A percentile compares a stretch with the other conserved stretches of the same genome.
phyloP scores from a whole-genome alignment of 2,329 filamentous ascomycete genomes.

The Arthrobotrys sinensis region DNA sequence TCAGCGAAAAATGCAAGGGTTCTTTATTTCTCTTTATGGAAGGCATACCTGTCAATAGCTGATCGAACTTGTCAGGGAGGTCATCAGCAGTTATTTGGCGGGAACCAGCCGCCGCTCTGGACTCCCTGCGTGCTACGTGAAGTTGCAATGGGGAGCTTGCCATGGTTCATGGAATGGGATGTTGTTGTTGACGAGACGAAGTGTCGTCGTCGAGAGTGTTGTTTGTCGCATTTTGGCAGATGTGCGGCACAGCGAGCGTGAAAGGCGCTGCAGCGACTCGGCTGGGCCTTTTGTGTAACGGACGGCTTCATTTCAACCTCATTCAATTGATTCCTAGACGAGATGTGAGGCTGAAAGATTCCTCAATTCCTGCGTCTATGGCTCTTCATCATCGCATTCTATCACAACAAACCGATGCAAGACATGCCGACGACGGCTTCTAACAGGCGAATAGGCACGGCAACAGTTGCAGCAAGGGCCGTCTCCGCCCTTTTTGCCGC shows the following conservation, averaged over 20 bases:
- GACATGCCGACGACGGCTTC: background rate
- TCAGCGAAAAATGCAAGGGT: slow-evolving; percentile 35
- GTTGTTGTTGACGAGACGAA: slow-evolving; percentile 24
- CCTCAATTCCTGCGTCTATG: background rate
- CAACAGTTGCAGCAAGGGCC: slow-evolving; percentile 18
- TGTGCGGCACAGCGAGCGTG: slow-evolving; percentile 24
- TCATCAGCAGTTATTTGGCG: slow-evolving; percentile 48
- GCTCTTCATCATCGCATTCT: background rate
- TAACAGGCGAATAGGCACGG: background rate
- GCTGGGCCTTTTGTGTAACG: slow-evolving; percentile 45
- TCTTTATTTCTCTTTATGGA: slow-evolving; percentile 1
- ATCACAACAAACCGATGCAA: background rate
- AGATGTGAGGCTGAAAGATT: slow-evolving; percentile 18
- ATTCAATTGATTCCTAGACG: slow-evolving; percentile 8
- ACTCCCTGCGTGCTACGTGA: slow-evolving; percentile 30
- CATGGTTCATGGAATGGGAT: slow-evolving; percentile 25
- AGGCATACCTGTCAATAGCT: slow-evolving; percentile 47
- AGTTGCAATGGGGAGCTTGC: slow-evolving; percentile 49
- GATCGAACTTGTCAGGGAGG: slow-evolving; percentile 36
- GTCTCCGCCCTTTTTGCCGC: slow-evolving; percentile 15
- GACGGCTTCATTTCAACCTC: slow-evolving; percentile 34
- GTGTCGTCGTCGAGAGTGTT: slow-evolving; percentile 35
- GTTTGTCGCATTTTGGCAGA: slow-evolving; percentile 50
- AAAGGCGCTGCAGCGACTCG: slow-evolving; percentile 18
- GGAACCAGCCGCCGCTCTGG: slow-evolving; percentile 4